Conservation (phyloP, 2,329 filamentous ascomycete genomes). For the Rutstroemia sp. region DNA sequence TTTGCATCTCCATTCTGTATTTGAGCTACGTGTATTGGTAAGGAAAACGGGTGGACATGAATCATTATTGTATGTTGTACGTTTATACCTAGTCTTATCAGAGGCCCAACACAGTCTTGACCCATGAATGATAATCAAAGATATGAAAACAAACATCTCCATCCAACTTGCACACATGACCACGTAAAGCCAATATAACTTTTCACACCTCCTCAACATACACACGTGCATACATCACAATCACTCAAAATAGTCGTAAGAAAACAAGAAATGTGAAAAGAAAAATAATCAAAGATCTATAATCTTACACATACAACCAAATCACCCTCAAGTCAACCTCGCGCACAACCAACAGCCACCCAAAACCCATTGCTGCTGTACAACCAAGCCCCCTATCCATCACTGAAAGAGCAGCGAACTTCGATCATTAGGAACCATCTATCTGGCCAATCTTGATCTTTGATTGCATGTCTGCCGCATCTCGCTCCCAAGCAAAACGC, state of each 20-base stretch:
- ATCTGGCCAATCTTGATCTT: background rate
- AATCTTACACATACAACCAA: slow-evolving; percentile 5
- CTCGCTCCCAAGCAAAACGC: background rate
- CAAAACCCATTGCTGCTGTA: background rate
- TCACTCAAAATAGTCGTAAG: background rate
- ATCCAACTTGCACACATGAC: no score
- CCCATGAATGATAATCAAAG: no score
- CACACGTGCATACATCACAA: background rate
- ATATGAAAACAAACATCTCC: no score
- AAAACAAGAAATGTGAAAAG: background rate
- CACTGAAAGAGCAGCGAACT: background rate
- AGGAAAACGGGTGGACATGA: background rate
- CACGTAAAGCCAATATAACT: no score
- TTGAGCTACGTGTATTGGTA: background rate
- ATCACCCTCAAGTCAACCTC: background rate
- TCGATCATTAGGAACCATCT: slow-evolving; percentile 4
- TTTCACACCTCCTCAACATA: background rate
- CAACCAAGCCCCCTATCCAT: background rate
- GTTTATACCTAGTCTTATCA: background rate
- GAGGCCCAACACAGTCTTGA: background rate
- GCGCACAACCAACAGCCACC: background rate
- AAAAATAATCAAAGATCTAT: slow-evolving; percentile 6
- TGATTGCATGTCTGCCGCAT: background rate
- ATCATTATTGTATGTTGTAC: background rate
- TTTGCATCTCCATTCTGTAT: background rate